Base-by-base conservation (phyloP, 768 basidiomycete genomes). In the Suillus subaureus region DNA sequence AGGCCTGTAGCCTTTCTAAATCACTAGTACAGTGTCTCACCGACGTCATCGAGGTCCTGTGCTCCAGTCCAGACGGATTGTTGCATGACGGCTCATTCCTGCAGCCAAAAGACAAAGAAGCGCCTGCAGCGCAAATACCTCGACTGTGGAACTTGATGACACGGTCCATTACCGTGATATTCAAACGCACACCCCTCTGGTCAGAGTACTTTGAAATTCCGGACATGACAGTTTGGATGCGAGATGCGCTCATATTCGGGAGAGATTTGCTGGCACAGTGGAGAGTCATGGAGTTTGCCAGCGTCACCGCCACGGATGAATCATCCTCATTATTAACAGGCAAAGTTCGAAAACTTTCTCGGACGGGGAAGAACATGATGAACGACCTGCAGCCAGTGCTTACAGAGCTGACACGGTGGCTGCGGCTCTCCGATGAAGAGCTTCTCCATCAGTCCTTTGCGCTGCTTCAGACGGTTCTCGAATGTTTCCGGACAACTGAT, bases 151-250 rank as follows among this genome's bases (percentile, higher is more conserved):
- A 81, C 37, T 77, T 87, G 42, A 93, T 98, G 92, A 89, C 90
- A 7, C 82, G 84, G 60, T 87, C 92, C 4, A 85, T 97, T 57
- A 85, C 91, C 0, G 82, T 91, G 61, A 94, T 99, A 68, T 98
- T 97, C 80, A 88, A 86, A 72, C 85, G 86, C 61, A 96, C 96
- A 3, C 90, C 90, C 0, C 72, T 81, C 16, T 99, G 97, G 97
- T 86, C 97, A 0, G 75, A 80, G 9, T 90, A 84, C 74, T 93
- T 93, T 75, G 89, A 92, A 62, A 88, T 87, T 70, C 85, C 89
- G 33, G 88, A 89, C 64, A 97, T 99, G 96, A 84, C 92, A 16
- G 85, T 89, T 39, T 99, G 97, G 97, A 99, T 99, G 97, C 87
- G 96, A 63, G 97, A 99, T 74, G 97, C 96, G 3, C 83, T 99